phyloP scores from a whole-genome alignment of 768 basidiomycete genomes.

The Leccinellum albellum region DNA sequence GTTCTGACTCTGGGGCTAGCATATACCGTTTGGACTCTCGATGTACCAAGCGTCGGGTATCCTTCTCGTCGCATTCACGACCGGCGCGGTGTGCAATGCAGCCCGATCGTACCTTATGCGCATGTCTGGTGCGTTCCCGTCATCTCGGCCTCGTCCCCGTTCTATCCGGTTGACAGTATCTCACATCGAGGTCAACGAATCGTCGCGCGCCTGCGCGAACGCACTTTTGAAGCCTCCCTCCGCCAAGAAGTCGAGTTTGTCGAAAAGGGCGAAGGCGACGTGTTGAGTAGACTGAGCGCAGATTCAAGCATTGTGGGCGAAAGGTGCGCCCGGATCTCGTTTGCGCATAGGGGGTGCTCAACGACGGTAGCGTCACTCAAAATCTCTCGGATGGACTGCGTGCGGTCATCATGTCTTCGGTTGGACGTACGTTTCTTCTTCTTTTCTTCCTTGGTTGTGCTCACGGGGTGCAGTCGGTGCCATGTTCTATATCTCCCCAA shows the following conservation, averaged over 20 bases:
- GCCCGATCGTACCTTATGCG: conserved; percentile 82
- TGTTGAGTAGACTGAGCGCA: conserved; percentile 83
- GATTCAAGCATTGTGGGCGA: conserved; percentile 94
- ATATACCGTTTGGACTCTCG: conserved; percentile 78
- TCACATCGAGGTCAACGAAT: conserved; percentile 67
- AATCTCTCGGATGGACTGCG: conserved; percentile 78
- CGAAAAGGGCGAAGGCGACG: conserved; percentile 90
- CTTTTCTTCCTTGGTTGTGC: not conserved
- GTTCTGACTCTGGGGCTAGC: conserved; percentile 33
- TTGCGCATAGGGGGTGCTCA: not conserved
- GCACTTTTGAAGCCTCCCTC: conserved; percentile 78
- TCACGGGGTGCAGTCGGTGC: not conserved
- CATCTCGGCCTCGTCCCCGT: not conserved
- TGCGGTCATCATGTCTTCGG: conserved; percentile 89
- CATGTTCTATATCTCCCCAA: conserved; percentile 42
- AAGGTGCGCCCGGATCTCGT: conserved; percentile 47
- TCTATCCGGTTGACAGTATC: not conserved
- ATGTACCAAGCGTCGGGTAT: conserved; percentile 78
- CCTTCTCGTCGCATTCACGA: conserved; percentile 70
- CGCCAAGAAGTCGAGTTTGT: conserved; percentile 91
- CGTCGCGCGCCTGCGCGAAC: conserved; percentile 79
- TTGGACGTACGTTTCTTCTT: conserved; percentile 65
- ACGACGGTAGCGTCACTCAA: conserved; percentile 51
- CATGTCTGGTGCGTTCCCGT: conserved; percentile 56
- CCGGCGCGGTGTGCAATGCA: conserved; percentile 83